Base-by-base conservation (phyloP, 176 grass and related monocot genomes). In the Zea luxurians region DNA sequence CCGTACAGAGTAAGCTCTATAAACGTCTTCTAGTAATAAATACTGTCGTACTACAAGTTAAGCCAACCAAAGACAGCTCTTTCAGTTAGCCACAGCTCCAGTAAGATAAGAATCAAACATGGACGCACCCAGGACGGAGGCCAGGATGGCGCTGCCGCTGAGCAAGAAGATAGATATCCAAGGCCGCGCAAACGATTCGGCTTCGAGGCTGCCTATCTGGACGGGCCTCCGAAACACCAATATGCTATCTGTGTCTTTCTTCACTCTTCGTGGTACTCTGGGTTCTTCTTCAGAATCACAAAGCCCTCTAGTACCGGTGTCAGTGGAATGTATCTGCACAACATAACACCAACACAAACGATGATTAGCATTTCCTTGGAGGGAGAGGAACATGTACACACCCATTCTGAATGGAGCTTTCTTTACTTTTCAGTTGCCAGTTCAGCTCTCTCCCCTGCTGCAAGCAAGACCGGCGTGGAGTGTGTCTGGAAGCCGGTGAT, bases 401-500 rank as follows among this genome's bases (percentile, higher is more conserved):
- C 6, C 4, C 41, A 18, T 75, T 69, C 7, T 12, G 21, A 59
- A 6, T 67, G 4, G 0, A 38, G 16, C 55, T 82, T 95, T 95
- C 92, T 99, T 99, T 95, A 99, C 92, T 99, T 99, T 62, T 99
- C 96, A 5, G 96, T 93, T 2, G 96, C 96, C 52, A 99, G 77
- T 61, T 99, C 96, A 36, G 96, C 96, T 62, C 96, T 86, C 62
- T 99, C 96, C 6, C 96, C 96, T 3, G 96, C 92, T 10, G 96
- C 96, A 50, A 99, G 92, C 81, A 99, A 89, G n/a, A 99, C 90
- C 8, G 96, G 96, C 1, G 96, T 99, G 0, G 96, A 93, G 83
- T 99, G 96, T 82, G 96, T 99, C 83, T 99, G 96, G 18, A 99
- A 99, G 16, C 96, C 96, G 5, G 96, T 99, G 16, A 99, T 99